A percentile compares a stretch with the other conserved stretches of the same genome.
Conservation (phyloP, 148 eudicot genomes). For the Polygonum maritimum region DNA sequence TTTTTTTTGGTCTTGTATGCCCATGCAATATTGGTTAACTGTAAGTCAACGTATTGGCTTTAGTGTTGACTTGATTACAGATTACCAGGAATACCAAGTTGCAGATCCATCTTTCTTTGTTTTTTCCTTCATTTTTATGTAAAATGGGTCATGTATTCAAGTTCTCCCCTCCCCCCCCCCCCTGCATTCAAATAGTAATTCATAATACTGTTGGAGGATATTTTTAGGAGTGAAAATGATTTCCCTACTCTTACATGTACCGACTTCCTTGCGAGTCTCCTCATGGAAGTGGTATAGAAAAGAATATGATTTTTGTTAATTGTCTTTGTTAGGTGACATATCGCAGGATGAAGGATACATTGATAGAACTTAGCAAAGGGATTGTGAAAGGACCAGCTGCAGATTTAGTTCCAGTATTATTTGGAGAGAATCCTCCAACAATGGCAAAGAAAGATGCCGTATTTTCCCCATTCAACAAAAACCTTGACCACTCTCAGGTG, state of each 20-base stretch:
- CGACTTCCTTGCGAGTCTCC: not conserved
- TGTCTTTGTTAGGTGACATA: conserved; percentile 67
- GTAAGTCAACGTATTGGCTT: not conserved
- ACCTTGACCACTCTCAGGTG: conserved; percentile 96
- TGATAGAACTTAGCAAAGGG: conserved; percentile 81
- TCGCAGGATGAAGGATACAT: conserved; percentile 89
- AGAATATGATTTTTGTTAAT: not conserved
- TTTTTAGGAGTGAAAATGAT: not conserved
- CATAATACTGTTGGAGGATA: not conserved
- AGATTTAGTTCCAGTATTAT: conserved; percentile 83
- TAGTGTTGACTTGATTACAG: not conserved
- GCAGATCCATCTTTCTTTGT: not conserved
- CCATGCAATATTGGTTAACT: not conserved
- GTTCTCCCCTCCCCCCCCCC: no score
- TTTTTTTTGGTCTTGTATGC: not conserved
- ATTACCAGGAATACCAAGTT: not conserved
- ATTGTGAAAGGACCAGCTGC: conserved; percentile 84
- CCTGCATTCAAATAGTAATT: not conserved
- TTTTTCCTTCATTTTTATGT: not conserved
- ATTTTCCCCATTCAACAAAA: conserved; percentile 58
- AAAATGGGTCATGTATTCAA: not conserved
- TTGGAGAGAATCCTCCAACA: conserved; percentile 75
- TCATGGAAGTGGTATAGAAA: not conserved
- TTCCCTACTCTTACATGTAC: not conserved
- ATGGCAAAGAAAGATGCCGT: conserved; percentile 53